Percentiles rank a stretch among this genome's conserved stretches.
Evolutionary conservation across 345 rosid species (phyloP).

Genomic region (Gossypium longicalyx): DNA sequence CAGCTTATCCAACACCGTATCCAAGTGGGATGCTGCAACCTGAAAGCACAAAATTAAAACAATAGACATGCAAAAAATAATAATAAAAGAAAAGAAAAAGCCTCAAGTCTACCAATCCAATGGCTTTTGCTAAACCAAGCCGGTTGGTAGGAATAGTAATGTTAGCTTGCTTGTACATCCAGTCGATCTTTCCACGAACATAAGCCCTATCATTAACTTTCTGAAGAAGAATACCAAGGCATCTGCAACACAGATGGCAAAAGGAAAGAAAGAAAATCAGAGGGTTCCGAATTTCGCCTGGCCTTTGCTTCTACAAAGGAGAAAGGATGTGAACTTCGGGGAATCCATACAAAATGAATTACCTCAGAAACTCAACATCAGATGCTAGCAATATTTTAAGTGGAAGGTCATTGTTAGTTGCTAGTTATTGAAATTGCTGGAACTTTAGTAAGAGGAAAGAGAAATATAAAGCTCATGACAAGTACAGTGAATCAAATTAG

Average conservation of each 20-base stretch:
- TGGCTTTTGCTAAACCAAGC: conserved; percentile 97
- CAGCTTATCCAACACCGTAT: conserved; percentile 85
- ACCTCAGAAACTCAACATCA: conserved; percentile 5
- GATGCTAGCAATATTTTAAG: not conserved
- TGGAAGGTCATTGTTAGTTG: not conserved
- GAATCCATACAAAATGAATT: conserved; percentile 8
- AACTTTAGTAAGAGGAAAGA: not conserved
- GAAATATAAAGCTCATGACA: not conserved
- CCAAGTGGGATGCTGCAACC: conserved; percentile 99
- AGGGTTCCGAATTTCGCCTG: conserved; percentile 2
- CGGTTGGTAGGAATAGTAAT: conserved; percentile 80
- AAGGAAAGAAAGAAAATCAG: not conserved
- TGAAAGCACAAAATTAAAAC: conserved; percentile 30
- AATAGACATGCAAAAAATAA: conserved; percentile 17
- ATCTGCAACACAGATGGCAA: conserved; percentile 43
- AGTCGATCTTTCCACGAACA: conserved; percentile 78
- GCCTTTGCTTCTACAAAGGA: not conserved
- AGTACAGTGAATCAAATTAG: not conserved
- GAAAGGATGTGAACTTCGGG: not conserved
- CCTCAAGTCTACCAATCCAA: conserved; percentile 74
- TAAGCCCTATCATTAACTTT: conserved; percentile 78
- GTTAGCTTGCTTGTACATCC: conserved; percentile 85
- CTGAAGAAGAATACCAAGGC: conserved; percentile 90
- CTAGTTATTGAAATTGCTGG: not conserved
- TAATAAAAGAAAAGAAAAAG: conserved; percentile 9